Percentiles rank a stretch among this genome's conserved stretches.
phyloP scores from a whole-genome alignment of 371 early-diverging fungal genomes.

The Haplosporangium sp. region DNA sequence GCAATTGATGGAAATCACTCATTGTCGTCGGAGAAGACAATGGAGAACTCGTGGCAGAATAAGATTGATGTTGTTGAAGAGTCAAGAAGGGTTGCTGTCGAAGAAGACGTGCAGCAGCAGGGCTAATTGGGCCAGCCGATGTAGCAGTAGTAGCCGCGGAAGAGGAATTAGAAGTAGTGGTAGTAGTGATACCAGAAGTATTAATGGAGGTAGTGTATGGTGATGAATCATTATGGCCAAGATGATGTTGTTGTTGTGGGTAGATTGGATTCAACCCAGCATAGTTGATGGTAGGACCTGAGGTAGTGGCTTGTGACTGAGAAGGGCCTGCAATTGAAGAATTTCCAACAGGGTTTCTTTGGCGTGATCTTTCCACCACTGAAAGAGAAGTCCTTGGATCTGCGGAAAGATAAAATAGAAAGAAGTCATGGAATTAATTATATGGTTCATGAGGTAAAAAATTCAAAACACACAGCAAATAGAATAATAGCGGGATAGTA shows the following conservation, averaged over 20 bases:
- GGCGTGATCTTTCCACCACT: constrained; percentile 35
- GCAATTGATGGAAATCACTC: constrained; percentile 45
- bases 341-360: constrained; percentile 25
- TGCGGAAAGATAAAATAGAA: neutral
- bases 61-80: constrained; percentile 18
- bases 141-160: neutral
- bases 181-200: no score
- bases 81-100: constrained; percentile 45
- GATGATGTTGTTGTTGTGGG: constrained; percentile 1
- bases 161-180: neutral
- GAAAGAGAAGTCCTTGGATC: constrained; percentile 32
- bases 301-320: constrained; percentile 10
- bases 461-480: neutral
- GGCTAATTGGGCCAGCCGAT: constrained; percentile 24
- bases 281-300: neutral
- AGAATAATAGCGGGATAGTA: neutral
- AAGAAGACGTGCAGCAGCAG: constrained; percentile 35
- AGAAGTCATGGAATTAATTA: neutral
- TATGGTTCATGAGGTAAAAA: neutral
- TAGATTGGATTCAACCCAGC: constrained; percentile 7
- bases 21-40: constrained; percentile 46
- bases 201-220: constrained; percentile 12
- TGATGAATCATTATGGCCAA: constrained; percentile 11
- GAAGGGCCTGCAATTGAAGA: constrained; percentile 4
- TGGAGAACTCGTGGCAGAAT: constrained; percentile 16